phyloP scores from a whole-genome alignment of 1,284 basidiomycete genomes.

The Austroboletus niveus region DNA sequence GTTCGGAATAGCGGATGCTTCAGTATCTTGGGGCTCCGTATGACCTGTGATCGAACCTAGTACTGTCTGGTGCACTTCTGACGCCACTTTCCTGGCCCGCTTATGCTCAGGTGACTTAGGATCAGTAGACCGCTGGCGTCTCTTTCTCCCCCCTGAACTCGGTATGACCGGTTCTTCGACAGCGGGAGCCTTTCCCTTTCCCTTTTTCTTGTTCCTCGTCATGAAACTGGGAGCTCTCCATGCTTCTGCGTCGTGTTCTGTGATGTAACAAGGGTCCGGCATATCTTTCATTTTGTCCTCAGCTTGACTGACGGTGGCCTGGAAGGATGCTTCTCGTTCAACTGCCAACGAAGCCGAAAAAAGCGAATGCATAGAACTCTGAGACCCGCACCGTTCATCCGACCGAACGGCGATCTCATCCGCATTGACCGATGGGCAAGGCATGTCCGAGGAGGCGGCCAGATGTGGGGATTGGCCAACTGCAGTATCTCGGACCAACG shows the following conservation, averaged over 20 bases:
- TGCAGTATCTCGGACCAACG: neutral
- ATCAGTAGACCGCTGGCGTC: slow-evolving; percentile 12
- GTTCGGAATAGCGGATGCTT: neutral
- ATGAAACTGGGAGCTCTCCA: slow-evolving; percentile 33
- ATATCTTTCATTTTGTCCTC: neutral
- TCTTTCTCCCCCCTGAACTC: slow-evolving; percentile 8
- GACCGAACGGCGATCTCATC: neutral
- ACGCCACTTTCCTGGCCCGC: slow-evolving; percentile 4
- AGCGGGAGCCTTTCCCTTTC: slow-evolving; percentile 5
- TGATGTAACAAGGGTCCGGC: neutral
- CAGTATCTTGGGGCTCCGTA: neutral
- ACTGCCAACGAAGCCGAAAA: slow-evolving; percentile 18
- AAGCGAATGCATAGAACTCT: slow-evolving; percentile 25
- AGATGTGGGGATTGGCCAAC: neutral
- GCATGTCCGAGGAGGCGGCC: neutral
- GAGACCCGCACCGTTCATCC: slow-evolving; percentile 3
- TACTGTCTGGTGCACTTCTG: neutral
- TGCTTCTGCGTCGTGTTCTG: slow-evolving; percentile 22
- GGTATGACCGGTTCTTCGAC: slow-evolving; percentile 3
- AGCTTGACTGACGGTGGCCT: neutral
- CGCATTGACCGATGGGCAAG: neutral
- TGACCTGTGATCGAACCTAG: neutral
- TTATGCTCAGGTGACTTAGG: slow-evolving; percentile 14
- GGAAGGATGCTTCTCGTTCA: neutral
- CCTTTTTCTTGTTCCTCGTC: slow-evolving; percentile 21